phyloP scores from a whole-genome alignment of 441 rosid species.

The Adansonia gregorii region DNA sequence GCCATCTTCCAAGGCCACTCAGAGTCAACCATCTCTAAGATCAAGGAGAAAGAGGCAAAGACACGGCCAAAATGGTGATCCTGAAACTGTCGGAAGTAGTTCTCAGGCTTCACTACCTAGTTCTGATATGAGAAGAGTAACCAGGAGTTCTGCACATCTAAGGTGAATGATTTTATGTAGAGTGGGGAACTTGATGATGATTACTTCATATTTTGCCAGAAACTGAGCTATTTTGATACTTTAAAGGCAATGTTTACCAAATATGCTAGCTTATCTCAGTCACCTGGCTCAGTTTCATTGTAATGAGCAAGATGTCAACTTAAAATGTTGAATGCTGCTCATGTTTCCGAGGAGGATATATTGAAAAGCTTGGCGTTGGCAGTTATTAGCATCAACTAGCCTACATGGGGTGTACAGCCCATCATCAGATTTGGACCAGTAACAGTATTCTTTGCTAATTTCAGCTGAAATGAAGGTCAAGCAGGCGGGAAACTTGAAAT shows the following conservation, averaged over 20 bases:
- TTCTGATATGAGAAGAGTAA: conserved; percentile 49
- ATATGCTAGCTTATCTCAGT: no score
- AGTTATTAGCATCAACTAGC: no score
- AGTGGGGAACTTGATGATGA: neutral
- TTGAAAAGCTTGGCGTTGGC: no score
- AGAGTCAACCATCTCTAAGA: conserved; percentile 41
- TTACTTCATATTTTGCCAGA: neutral
- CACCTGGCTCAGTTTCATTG: no score
- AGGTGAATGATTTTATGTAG: conserved; percentile 29
- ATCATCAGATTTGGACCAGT: no score
- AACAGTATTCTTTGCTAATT: no score
- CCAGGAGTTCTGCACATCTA: conserved; percentile 48
- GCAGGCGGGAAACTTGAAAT: no score
- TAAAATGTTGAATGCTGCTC: neutral
- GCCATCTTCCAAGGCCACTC: conserved; percentile 30
- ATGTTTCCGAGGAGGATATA: neutral
- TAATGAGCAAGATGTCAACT: no score
- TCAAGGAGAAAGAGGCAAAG: conserved; percentile 51
- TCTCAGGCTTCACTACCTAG: conserved; percentile 41
- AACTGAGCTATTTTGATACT: neutral
- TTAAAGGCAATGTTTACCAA: neutral
- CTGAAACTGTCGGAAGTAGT: conserved; percentile 32
- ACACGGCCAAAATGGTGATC: conserved; percentile 26
- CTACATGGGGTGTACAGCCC: no score
- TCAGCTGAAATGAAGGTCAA: no score